phyloP scores from a whole-genome alignment of 2,329 filamentous ascomycete genomes.

The Exophiala xenobiotica region DNA sequence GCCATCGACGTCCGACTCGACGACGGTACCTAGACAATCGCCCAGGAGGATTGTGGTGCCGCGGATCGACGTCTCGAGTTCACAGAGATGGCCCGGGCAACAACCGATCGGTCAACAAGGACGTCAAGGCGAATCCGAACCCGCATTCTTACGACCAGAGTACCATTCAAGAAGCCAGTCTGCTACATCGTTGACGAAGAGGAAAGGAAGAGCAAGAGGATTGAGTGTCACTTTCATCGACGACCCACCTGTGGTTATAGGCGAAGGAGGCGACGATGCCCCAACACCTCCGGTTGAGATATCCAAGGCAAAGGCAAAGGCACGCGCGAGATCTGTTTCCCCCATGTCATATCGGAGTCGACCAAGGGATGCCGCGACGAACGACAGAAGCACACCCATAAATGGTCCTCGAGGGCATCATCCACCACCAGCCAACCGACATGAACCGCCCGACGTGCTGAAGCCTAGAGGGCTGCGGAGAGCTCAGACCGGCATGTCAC shows the following conservation, averaged over 20 bases:
- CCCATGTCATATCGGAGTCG: constrained; percentile 12
- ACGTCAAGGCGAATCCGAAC: constrained; percentile 5
- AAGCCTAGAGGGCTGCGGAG: constrained; percentile 19
- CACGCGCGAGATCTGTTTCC: constrained; percentile 28
- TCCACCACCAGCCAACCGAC: constrained; percentile 1
- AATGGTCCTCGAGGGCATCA: constrained; percentile 1
- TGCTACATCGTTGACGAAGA: constrained; percentile 33
- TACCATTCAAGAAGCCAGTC: constrained; percentile 27
- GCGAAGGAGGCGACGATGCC: constrained; percentile 86
- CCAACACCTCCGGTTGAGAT: constrained; percentile 71
- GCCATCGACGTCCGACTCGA: constrained; percentile 29
- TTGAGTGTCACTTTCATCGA: constrained; percentile 73
- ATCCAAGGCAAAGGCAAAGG: constrained; percentile 39
- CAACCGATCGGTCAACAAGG: constrained; percentile 19
- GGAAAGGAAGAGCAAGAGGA: constrained; percentile 59
- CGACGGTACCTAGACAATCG: constrained; percentile 24
- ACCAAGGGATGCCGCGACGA: background rate
- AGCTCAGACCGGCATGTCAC: constrained; percentile 21
- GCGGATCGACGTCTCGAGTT: constrained; percentile 37
- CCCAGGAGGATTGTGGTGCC: constrained; percentile 36
- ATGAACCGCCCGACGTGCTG: constrained; percentile 19
- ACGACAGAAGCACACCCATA: background rate
- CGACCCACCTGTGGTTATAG: constrained; percentile 75
- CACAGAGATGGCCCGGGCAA: constrained; percentile 37
- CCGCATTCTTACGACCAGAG: constrained; percentile 23